Percentiles rank a stretch among this genome's conserved stretches.
Evolutionary conservation across 345 rosid genomes (phyloP).

Genomic region (Syzygium aromaticum): DNA sequence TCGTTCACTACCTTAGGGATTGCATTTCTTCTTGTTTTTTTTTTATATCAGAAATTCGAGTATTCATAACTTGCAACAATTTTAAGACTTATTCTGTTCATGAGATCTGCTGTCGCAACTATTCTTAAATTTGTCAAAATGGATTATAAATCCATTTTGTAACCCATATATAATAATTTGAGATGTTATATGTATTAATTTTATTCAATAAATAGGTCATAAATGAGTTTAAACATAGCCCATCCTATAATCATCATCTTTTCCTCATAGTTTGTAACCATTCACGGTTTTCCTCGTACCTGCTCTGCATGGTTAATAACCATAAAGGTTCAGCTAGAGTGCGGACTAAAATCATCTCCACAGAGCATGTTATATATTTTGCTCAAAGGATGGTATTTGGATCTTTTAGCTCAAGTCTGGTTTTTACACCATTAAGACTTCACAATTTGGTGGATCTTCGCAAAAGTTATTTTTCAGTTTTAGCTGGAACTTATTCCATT

Average conservation of each 20-base stretch:
- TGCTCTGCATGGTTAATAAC: neutral
- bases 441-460: neutral
- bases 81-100: no score
- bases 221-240: no score
- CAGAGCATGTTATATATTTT: neutral
- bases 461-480: no score
- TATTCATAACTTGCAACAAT: neutral
- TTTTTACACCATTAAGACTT: neutral
- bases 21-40: no score
- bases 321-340: neutral
- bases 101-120: neutral
- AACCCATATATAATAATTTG: no score
- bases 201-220: no score
- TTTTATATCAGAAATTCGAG: neutral
- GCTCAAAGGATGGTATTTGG: neutral
- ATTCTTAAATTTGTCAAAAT: no score
- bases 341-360: neutral
- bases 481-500: neutral
- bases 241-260: neutral
- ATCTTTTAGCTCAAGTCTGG: neutral
- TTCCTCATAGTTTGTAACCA: neutral
- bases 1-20: no score
- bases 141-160: no score
- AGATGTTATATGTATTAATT: no score
- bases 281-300: neutral